Evolutionary conservation across 2,329 filamentous ascomycete species (phyloP).

Genomic region (Ampelomyces quisqualis): DNA sequence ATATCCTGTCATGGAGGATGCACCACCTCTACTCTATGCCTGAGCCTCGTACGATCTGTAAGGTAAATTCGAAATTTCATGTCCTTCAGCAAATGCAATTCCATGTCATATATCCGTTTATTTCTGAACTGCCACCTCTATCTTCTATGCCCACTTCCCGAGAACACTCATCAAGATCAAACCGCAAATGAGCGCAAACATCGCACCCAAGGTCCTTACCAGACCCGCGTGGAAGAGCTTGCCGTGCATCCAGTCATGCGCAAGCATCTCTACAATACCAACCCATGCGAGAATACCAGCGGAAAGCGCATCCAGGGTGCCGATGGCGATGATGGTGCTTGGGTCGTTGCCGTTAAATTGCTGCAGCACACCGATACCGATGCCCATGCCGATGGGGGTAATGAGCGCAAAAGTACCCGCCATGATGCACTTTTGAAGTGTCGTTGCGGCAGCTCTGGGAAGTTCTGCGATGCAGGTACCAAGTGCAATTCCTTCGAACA

Average conservation of each 20-base stretch:
- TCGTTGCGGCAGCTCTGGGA: conserved; percentile 39
- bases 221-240: conserved; percentile 54
- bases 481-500: conserved; percentile 75
- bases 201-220: conserved; percentile 53
- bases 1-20: too few relatives aligned
- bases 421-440: conserved; percentile 60
- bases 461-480: conserved; percentile 69
- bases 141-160: conserved; percentile 73
- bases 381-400: conserved; percentile 77
- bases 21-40: too few relatives aligned
- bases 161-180: conserved; percentile 70
- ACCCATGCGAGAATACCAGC: conserved; percentile 80
- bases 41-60: not conserved
- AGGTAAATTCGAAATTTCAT: not conserved
- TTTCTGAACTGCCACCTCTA: too few relatives aligned
- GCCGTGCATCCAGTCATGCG: conserved; percentile 66
- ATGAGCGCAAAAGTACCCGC: conserved; percentile 66
- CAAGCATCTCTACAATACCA: conserved; percentile 77
- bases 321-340: conserved; percentile 68
- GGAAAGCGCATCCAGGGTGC: conserved; percentile 70
- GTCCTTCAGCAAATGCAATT: conserved; percentile 4
- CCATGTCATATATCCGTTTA: too few relatives aligned
- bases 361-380: conserved; percentile 70
- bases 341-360: conserved; percentile 72
- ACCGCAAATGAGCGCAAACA: conserved; percentile 59